Evolutionary conservation across 495 filamentous ascomycete species (phyloP).

Genomic region (Aspergillus bridgeri): DNA sequence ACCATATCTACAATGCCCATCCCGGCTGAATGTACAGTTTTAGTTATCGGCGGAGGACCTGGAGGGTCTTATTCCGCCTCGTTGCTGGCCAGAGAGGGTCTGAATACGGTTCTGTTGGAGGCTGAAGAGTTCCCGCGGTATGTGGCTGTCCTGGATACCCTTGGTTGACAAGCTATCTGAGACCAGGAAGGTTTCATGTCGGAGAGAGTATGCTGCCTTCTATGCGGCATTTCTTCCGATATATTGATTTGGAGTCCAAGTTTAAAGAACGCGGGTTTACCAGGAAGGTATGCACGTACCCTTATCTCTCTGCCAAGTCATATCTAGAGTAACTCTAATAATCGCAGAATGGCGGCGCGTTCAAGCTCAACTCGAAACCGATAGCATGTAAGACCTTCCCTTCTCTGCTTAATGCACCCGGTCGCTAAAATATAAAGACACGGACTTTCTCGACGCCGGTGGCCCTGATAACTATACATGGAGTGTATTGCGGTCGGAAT

Average conservation of each 20-base stretch:
- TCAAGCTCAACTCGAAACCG: slow-evolving; percentile 5
- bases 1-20: background rate
- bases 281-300: background rate
- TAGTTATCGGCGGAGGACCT: background rate
- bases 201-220: slow-evolving; percentile 9
- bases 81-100: background rate
- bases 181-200: background rate
- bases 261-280: slow-evolving; percentile 2
- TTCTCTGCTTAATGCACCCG: background rate
- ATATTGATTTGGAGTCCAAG: slow-evolving; percentile 6
- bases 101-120: background rate
- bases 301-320: background rate
- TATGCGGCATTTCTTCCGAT: slow-evolving; percentile 5
- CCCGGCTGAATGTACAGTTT: background rate
- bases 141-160: background rate
- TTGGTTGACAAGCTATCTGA: background rate
- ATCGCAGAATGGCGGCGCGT: slow-evolving; percentile 3
- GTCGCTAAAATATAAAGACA: slow-evolving; percentile 21
- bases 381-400: slow-evolving; percentile 1
- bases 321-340: background rate
- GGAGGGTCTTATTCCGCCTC: background rate
- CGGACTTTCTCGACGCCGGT: slow-evolving; percentile 45
- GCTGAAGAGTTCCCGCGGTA: background rate
- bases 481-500: slow-evolving; percentile 53
- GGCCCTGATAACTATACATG: slow-evolving; percentile 44